Evolutionary conservation across 1,139 yeast genomes (phyloP).

Genomic region (Scheffersomyces quercinus): DNA sequence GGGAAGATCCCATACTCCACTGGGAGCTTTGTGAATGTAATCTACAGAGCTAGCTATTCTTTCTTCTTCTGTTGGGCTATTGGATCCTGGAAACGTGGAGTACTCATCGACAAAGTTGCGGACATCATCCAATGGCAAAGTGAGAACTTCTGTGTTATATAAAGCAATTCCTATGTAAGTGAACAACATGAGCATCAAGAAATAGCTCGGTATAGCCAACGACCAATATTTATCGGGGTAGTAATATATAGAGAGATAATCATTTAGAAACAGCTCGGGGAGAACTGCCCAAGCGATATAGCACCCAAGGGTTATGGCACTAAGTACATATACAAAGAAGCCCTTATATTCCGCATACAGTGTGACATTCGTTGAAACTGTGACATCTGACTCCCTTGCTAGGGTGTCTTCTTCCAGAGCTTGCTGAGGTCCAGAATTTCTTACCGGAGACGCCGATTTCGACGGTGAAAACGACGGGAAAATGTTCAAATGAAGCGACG

Average conservation of each 20-base stretch:
- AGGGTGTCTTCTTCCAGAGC: slow-evolving; percentile 54
- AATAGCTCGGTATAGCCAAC: slow-evolving; percentile 67
- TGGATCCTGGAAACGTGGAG: slow-evolving; percentile 49
- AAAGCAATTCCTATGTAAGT: slow-evolving; percentile 67
- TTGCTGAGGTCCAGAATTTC: slow-evolving; percentile 53
- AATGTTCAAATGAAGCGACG: slow-evolving; percentile 1
- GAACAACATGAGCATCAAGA: slow-evolving; percentile 69
- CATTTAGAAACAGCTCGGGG: slow-evolving; percentile 54
- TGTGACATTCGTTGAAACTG: slow-evolving; percentile 63
- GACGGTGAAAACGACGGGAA: slow-evolving; percentile 25
- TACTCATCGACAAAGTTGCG: slow-evolving; percentile 69
- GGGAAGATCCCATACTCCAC: slow-evolving; percentile 86
- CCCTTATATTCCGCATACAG: slow-evolving; percentile 82
- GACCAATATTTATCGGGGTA: slow-evolving; percentile 92
- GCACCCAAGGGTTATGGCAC: slow-evolving; percentile 48
- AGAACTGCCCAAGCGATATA: slow-evolving; percentile 72
- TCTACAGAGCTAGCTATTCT: slow-evolving; percentile 22
- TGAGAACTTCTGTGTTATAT: slow-evolving; percentile 73
- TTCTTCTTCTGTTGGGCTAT: slow-evolving; percentile 2
- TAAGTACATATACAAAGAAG: slow-evolving; percentile 70
- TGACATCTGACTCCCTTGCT: slow-evolving; percentile 76
- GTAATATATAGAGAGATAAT: slow-evolving; percentile 60
- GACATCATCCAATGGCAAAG: slow-evolving; percentile 57
- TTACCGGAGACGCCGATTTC: slow-evolving; percentile 44
- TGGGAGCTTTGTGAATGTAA: slow-evolving; percentile 57